Conservation (phyloP, 1,284 basidiomycete genomes). For the Ustilago sp. region DNA sequence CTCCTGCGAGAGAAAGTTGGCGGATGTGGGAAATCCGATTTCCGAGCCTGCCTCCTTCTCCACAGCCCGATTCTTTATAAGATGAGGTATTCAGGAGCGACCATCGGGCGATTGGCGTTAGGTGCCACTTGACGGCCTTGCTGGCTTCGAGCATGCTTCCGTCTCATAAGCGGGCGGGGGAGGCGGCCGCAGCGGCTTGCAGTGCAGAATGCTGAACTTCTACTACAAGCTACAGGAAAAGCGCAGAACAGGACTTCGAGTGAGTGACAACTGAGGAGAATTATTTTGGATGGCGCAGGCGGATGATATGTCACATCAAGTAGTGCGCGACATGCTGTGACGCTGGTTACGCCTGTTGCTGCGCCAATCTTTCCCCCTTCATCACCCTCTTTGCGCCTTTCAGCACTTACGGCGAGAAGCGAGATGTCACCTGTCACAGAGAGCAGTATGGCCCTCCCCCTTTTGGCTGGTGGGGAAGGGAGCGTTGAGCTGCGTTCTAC, state of each 20-base stretch:
- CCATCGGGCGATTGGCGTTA: neutral
- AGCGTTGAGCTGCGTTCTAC: slow-evolving; percentile 24
- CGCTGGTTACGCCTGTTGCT: neutral
- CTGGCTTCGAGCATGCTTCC: neutral
- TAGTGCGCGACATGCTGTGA: slow-evolving; percentile 16
- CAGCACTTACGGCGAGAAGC: neutral
- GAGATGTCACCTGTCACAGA: neutral
- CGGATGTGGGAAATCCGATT: neutral
- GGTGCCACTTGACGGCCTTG: too few species aligned
- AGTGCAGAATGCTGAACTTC: neutral
- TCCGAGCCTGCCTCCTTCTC: neutral
- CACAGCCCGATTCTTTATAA: neutral
- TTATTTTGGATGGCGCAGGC: slow-evolving; percentile 4
- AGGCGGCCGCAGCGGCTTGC: too few species aligned
- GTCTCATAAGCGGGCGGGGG: neutral
- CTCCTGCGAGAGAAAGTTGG: neutral
- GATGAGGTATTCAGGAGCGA: neutral
- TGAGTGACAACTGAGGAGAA: neutral
- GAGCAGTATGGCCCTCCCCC: neutral
- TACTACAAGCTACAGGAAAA: neutral
- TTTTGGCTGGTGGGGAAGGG: neutral
- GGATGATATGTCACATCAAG: slow-evolving; percentile 42
- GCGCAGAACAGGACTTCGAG: neutral
- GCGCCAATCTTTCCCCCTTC: neutral
- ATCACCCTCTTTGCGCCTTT: neutral